Evolutionary conservation across 108 stramenopile genomes (phyloP).

Genomic region (Cyclotella choctawhatcheeana): DNA sequence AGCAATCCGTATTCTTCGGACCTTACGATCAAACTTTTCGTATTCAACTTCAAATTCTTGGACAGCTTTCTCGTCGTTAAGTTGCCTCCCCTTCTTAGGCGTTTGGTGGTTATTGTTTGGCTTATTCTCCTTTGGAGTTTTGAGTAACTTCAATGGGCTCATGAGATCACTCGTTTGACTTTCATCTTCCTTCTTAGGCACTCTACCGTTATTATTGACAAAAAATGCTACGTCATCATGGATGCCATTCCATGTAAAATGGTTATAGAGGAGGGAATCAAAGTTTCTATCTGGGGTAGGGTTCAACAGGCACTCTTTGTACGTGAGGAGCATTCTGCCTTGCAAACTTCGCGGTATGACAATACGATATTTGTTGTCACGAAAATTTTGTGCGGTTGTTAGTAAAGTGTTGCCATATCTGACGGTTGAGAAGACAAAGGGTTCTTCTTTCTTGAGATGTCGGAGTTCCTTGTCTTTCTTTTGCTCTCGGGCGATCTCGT

Average conservation of each 20-base stretch:
- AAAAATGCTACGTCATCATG: slow-evolving; percentile 45
- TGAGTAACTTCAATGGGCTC: slow-evolving; percentile 12
- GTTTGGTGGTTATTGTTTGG: background rate
- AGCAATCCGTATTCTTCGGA: slow-evolving; percentile 24
- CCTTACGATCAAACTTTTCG: slow-evolving; percentile 20
- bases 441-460: slow-evolving; percentile 44
- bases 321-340: slow-evolving; percentile 39
- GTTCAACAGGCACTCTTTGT: slow-evolving; percentile 38
- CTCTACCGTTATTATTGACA: slow-evolving; percentile 27
- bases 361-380: slow-evolving; percentile 44
- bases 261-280: slow-evolving; percentile 40
- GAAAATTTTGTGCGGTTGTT: slow-evolving; percentile 44
- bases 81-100: background rate
- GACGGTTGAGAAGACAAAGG: slow-evolving; percentile 45
- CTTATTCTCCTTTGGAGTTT: slow-evolving; percentile 3
- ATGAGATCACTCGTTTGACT: slow-evolving; percentile 3
- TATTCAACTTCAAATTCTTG: slow-evolving; percentile 16
- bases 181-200: slow-evolving; percentile 31
- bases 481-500: slow-evolving; percentile 44
- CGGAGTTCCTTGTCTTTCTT: slow-evolving; percentile 39
- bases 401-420: slow-evolving; percentile 41
- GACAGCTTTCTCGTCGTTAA: slow-evolving; percentile 14
- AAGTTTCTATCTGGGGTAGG: slow-evolving; percentile 42
- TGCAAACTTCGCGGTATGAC: slow-evolving; percentile 39
- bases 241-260: slow-evolving; percentile 50